A percentile compares a stretch with the other conserved stretches of the same genome.
These are phyloP conservation scores for Sporothrix euskadiensis DNA, from an alignment of 2,329 filamentous ascomycete genomes.

Conservation along the genomic window DNA sequence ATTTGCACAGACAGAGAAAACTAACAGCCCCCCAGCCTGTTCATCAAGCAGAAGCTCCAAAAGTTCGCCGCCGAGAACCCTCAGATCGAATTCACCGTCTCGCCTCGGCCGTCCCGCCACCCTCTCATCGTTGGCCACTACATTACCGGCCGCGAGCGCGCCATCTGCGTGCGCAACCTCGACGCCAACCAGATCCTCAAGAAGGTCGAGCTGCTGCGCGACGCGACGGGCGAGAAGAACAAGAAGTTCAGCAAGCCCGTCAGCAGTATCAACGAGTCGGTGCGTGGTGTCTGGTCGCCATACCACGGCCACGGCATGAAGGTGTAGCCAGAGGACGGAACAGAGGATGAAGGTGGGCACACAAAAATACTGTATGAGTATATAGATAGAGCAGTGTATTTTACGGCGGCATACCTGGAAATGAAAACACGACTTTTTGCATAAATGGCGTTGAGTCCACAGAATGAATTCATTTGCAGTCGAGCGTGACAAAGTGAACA, in stretches of 20 bases:
- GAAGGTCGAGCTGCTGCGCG: constrained; percentile 72
- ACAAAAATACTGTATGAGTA: not conserved
- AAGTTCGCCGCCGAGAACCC: constrained; percentile 80
- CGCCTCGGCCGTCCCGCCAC: constrained; percentile 85
- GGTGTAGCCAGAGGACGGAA: constrained; percentile 44
- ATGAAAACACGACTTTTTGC: constrained; percentile 21
- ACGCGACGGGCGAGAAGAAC: constrained; percentile 74
- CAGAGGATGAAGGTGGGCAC: not conserved
- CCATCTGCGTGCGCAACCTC: constrained; percentile 86
- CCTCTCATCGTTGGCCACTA: constrained; percentile 87
- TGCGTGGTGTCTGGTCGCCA: constrained; percentile 70
- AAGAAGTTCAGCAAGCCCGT: constrained; percentile 64
- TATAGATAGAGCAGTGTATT: constrained; percentile 15
- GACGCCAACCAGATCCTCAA: constrained; percentile 76
- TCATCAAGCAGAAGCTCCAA: constrained; percentile 75
- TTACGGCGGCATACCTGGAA: constrained; percentile 12
- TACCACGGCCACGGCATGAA: constrained; percentile 63
- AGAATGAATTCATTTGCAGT: not conserved
- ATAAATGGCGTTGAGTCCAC: not conserved
- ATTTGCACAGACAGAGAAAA: not conserved
- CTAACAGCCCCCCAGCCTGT: constrained; percentile 57
- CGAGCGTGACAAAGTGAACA: not conserved
- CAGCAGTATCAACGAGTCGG: constrained; percentile 63
- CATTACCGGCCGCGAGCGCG: constrained; percentile 84
- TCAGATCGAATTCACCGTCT: constrained; percentile 86